phyloP scores from a whole-genome alignment of 129 eudicot genomes.

The Artemisia annua region DNA sequence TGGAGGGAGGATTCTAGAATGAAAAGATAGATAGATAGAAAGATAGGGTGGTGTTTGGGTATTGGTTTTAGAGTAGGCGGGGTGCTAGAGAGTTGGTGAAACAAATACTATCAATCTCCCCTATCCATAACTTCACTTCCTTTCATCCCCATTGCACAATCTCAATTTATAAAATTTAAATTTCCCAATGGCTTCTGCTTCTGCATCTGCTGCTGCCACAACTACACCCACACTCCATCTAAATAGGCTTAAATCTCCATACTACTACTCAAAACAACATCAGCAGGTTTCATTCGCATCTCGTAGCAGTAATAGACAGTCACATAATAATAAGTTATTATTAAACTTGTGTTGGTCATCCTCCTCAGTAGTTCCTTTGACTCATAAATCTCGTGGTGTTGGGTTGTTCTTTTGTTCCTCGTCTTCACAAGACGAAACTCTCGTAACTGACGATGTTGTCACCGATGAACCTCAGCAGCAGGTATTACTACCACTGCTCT shows the following conservation, averaged over 20 bases:
- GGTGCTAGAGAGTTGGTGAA: too few relatives aligned
- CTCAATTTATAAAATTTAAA: not conserved
- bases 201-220: not conserved
- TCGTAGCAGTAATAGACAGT: not conserved
- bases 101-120: constrained; percentile 2
- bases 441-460: constrained; percentile 31
- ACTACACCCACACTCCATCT: constrained; percentile 10
- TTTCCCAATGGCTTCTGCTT: constrained; percentile 20
- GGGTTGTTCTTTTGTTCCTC: constrained; percentile 16
- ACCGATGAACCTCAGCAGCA: constrained; percentile 27
- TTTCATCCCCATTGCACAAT: not conserved
- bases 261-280: constrained; percentile 7
- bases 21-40: too few relatives aligned
- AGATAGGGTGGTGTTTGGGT: too few relatives aligned
- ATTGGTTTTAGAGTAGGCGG: too few relatives aligned
- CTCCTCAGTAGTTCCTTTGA: constrained; percentile 11
- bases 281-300: constrained; percentile 6
- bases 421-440: constrained; percentile 37
- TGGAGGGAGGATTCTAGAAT: too few relatives aligned
- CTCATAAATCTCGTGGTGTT: constrained; percentile 10
- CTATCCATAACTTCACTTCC: constrained; percentile 27
- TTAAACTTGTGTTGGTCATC: not conserved
- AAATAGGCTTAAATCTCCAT: not conserved
- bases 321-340: not conserved
- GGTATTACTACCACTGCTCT: constrained; percentile 8